Evolutionary conservation across 441 rosid species (phyloP).

Genomic region (Capsella rubella): DNA sequence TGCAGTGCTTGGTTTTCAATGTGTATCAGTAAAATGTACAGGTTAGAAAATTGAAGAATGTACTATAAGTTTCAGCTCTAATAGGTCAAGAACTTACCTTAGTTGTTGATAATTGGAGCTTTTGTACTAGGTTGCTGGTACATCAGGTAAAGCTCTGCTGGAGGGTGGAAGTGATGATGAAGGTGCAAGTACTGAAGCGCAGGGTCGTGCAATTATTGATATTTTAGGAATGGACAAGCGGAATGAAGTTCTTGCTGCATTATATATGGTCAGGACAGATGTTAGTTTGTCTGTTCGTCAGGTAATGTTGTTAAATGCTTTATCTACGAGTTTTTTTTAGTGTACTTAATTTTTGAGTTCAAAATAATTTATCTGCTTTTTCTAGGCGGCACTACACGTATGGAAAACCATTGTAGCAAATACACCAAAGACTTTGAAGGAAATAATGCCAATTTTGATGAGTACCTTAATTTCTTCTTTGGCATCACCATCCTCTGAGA

Average conservation of each 20-base stretch:
- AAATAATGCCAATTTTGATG: constrained; percentile 99
- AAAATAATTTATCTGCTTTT: constrained; percentile 12
- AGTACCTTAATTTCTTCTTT: constrained; percentile 91
- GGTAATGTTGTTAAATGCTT: constrained; percentile 60
- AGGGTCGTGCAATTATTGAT: constrained; percentile 99
- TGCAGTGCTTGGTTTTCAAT: constrained; percentile 17
- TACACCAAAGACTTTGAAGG: constrained; percentile 98
- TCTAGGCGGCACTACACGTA: constrained; percentile 97
- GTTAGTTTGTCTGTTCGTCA: constrained; percentile 97
- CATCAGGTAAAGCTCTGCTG: constrained; percentile 98
- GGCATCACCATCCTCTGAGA: constrained; percentile 95
- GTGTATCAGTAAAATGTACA: constrained; percentile 3
- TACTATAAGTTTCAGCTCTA: too few species aligned
- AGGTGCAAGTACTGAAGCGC: constrained; percentile 99
- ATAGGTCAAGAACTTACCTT: constrained; percentile 5
- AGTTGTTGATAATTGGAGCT: constrained; percentile 17
- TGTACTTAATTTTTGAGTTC: constrained; percentile 23
- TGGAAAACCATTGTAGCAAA: constrained; percentile 99
- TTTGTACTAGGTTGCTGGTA: constrained; percentile 91
- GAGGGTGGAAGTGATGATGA: constrained; percentile 99
- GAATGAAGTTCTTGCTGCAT: constrained; percentile 97
- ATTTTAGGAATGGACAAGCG: constrained; percentile 97
- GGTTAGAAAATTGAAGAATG: constrained; percentile 4
- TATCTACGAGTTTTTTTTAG: constrained; percentile 8
- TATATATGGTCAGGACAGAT: constrained; percentile 99